Conservation (phyloP, 768 basidiomycete genomes). For the Austroboletus festivus region DNA sequence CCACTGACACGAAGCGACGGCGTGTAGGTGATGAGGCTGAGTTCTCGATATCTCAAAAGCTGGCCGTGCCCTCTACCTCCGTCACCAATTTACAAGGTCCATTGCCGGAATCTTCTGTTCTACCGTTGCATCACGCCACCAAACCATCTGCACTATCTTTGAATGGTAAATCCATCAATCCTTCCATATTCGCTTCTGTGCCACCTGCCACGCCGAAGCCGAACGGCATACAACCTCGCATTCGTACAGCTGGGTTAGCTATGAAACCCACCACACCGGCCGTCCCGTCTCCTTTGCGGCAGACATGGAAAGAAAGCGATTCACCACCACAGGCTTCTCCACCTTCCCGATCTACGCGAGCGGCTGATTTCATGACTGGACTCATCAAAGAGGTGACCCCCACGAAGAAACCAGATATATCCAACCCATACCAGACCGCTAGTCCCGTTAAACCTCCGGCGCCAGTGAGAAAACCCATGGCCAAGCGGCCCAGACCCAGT, state of each 20-base stretch:
- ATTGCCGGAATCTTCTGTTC: slow-evolving; percentile 32
- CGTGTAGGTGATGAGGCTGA: slow-evolving; percentile 50
- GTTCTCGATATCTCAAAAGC: slow-evolving; percentile 35
- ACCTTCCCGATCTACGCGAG: slow-evolving; percentile 49
- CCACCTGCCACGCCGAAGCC: slow-evolving; percentile 25
- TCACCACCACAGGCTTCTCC: slow-evolving; percentile 36
- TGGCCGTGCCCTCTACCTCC: slow-evolving; percentile 25
- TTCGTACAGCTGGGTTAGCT: slow-evolving; percentile 39
- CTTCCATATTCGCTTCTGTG: slow-evolving; percentile 23
- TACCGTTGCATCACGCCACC: slow-evolving; percentile 28
- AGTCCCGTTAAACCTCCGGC: slow-evolving; percentile 57
- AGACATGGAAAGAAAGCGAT: slow-evolving; percentile 59
- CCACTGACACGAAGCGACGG: slow-evolving; percentile 58
- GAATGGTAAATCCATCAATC: slow-evolving; percentile 24
- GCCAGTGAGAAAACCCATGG: slow-evolving; percentile 38
- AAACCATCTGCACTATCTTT: slow-evolving; percentile 26
- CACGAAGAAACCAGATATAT: slow-evolving; percentile 60
- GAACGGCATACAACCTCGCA: slow-evolving; percentile 30
- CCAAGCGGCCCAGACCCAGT: slow-evolving; percentile 36
- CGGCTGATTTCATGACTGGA: slow-evolving; percentile 66
- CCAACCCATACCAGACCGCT: slow-evolving; percentile 75
- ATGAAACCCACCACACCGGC: slow-evolving; percentile 59
- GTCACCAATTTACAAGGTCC: slow-evolving; percentile 20
- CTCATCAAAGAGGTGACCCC: slow-evolving; percentile 71
- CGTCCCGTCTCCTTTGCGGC: slow-evolving; percentile 71